Base-by-base conservation (phyloP, 2,329 filamentous ascomycete species). In the Neonectria ditissima region DNA sequence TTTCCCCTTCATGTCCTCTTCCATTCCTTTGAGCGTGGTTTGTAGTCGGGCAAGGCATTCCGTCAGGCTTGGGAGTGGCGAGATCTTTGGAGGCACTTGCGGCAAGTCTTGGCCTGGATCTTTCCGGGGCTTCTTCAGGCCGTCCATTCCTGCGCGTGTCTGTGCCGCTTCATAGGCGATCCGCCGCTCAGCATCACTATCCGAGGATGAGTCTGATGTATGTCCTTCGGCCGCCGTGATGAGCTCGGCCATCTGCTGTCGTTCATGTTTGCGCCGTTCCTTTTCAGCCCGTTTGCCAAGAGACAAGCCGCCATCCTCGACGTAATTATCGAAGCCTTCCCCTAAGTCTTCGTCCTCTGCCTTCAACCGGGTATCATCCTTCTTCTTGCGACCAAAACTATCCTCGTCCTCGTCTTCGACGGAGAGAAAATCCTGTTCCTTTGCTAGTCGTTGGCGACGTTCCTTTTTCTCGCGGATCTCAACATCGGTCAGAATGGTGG, bases 381-480 rank as follows among this genome's bases (percentile, higher is more conserved):
- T 88, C 71, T 90, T 88, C 67, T 88, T 87, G 18, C 68, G 79
- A 3, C 67, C 65, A 20, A 67, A 69, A 5, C 59, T 78, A 51
- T 85, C 83, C n/a, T 86, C 85, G n/a, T 83, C 83, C 34, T 83
- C 83, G 34, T 86, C 87, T 59, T 88, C 83, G 0, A 93, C 80
- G 0, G 89, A 88, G 47, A 93, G 86, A 73, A 88, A 92, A 58
- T 90, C 88, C 52, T 92, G 79, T 67, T 87, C 81, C 72, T 94
- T 65, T 0, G 94, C 94, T 11, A 97, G 78, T 1, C 95, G 89
- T n/a, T 91, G 91, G 16, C 95, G 88, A 2, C 96, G 88, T 64
- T 93, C 92, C 78, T 97, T 98, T 82, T 94, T 97, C 79, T 97
- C 94, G 28, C 87, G 87, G 54, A 98, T 97, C 74, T 97, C 92